A percentile compares a stretch with the other conserved stretches of the same genome.
These are phyloP conservation scores for Dioscorea alata DNA, from an alignment of 106 monocot species.

Conservation along the genomic window DNA sequence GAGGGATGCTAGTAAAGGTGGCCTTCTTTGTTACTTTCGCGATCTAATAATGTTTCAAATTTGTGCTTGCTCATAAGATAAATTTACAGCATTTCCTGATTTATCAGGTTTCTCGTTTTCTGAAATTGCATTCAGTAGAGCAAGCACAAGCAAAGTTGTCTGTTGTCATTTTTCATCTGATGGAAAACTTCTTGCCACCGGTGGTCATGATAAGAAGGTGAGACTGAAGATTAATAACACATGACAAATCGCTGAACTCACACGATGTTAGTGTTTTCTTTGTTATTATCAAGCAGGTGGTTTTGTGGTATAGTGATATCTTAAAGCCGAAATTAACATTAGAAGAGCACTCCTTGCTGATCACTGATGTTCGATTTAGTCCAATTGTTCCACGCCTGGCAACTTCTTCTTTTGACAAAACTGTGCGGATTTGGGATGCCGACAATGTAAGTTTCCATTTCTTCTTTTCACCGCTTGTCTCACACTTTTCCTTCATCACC, in stretches of 20 bases:
- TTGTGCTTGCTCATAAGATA: no score
- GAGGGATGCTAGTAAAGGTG: constrained; percentile 77
- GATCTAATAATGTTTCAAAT: no score
- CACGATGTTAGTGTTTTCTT: no score
- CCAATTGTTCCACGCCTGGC: constrained; percentile 80
- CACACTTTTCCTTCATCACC: no score
- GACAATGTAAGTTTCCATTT: constrained; percentile 52
- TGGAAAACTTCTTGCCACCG: constrained; percentile 95
- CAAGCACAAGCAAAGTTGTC: constrained; percentile 85
- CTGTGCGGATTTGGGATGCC: constrained; percentile 91
- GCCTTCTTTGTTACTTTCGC: background rate
- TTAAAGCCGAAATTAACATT: constrained; percentile 63
- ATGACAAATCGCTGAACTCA: background rate
- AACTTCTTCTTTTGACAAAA: constrained; percentile 91
- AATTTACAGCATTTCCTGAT: background rate
- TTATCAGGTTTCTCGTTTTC: constrained; percentile 59
- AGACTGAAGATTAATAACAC: background rate
- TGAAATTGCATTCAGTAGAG: constrained; percentile 44
- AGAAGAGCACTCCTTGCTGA: constrained; percentile 62
- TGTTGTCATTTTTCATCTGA: constrained; percentile 98
- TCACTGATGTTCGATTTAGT: constrained; percentile 87
- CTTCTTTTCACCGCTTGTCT: no score
- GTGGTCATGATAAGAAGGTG: constrained; percentile 96
- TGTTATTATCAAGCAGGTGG: constrained; percentile 37
- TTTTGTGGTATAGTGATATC: constrained; percentile 67